Percentiles rank a stretch among this genome's conserved stretches.
Conservation (phyloP, 768 basidiomycete species). For the Macrolepiota fuliginosa region DNA sequence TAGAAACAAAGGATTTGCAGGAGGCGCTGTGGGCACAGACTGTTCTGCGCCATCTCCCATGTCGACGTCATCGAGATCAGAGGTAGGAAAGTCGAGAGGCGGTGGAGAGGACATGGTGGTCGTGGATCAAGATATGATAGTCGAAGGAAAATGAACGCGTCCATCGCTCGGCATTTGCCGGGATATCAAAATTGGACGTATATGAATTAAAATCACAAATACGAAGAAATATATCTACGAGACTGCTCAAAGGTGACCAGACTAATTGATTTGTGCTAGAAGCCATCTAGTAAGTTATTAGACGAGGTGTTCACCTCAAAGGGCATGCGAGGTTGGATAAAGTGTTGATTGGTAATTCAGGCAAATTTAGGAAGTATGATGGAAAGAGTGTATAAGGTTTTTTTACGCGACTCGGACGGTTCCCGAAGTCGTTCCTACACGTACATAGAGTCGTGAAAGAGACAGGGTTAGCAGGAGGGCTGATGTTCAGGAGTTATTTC, state of each 20-base stretch:
- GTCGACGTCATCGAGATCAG: conserved; percentile 55
- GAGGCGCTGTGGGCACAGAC: conserved; percentile 35
- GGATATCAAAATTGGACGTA: too few species aligned
- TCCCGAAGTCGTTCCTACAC: conserved; percentile 87
- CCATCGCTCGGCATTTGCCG: conserved; percentile 11
- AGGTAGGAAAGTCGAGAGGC: conserved; percentile 61
- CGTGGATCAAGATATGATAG: conserved; percentile 16
- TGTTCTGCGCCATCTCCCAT: conserved; percentile 36
- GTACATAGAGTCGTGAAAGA: conserved; percentile 81
- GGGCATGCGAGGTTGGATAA: conserved; percentile 87
- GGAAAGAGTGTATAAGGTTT: conserved; percentile 86
- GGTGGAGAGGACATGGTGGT: conserved; percentile 62
- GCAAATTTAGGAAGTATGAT: conserved; percentile 97
- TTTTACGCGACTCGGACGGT: conserved; percentile 93
- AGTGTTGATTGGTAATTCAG: conserved; percentile 79
- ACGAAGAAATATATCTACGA: too few species aligned
- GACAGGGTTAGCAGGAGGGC: conserved; percentile 73
- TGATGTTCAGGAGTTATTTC: conserved; percentile 76
- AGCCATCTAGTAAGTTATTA: too few species aligned
- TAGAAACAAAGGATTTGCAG: conserved; percentile 49
- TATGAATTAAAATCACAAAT: too few species aligned
- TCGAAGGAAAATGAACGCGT: conserved; percentile 34
- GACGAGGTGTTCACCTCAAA: too few species aligned
- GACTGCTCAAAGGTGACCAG: too few species aligned
- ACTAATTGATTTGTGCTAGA: too few species aligned